Evolutionary conservation across 2,329 filamentous ascomycete species (phyloP), one percentile per base, ranked within the genome.

Genomic region (Clarireedia monteithiana): DNA sequence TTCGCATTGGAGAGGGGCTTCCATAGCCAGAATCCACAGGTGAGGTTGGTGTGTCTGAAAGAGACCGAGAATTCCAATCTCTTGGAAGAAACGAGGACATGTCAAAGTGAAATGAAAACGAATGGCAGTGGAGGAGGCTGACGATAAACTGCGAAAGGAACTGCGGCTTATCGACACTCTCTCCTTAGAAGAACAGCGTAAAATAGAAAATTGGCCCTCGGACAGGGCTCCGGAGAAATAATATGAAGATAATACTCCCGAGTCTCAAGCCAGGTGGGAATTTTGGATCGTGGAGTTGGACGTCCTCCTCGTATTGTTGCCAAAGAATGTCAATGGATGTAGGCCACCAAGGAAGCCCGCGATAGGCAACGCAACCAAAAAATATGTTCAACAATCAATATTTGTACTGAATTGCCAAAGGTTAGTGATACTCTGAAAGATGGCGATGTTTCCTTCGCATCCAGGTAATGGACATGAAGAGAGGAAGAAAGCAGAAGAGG

Each of bases 91-190:
- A 53, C 53, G 39, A 55, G 39, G 56, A 59, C 60, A 61, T 61
- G 12, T 24, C 55, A 54, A 55, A 20, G 24, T 14, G 12, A 34
- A 42, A 42, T 12, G 45, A 61, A 47, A 61, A 64, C 40, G 59
- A 65, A 48, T 53, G 58, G 53, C 30, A 48, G 47, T 52, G 47
- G 58, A 66, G 61, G 59, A 63, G 58, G 62, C 58, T 59, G 58
- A 62, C 44, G 61, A 63, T 63, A 65, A 59, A 46, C 58, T 54
- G 55, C 62, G 51, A 63, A 58, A 34, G 24, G 60, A 63, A 59
- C 27, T 57, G 60, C 52, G 55, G 60, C 56, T 59, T 67, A 63
- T 59, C 58, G 40, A 55, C 60, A 62, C 62, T 64, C 62, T 60
- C 62, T 64, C 59, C 4, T 34, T 30, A 30, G 27, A 30, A 34